Evolutionary conservation across 2,329 filamentous ascomycete genomes (phyloP).

Genomic region (Ustulina deusta): DNA sequence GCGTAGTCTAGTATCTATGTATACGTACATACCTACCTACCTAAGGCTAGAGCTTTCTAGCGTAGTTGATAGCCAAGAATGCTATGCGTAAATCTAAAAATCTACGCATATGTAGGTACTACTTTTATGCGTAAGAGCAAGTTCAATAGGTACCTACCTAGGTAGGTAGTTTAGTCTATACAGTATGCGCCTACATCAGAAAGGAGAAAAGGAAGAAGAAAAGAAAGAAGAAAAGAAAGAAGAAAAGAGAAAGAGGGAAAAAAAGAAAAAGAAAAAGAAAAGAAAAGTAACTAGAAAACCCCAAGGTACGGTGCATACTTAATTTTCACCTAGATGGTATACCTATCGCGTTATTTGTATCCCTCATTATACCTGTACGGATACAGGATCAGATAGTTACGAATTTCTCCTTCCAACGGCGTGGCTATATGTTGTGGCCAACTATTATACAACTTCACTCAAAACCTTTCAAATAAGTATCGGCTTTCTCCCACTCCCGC

Average conservation of each 20-base stretch:
- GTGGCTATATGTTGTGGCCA: neutral
- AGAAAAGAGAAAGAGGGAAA: neutral
- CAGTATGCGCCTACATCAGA: too few relatives aligned
- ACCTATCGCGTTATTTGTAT: too few relatives aligned
- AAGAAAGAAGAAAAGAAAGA: neutral
- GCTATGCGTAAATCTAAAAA: too few relatives aligned
- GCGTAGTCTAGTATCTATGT: neutral
- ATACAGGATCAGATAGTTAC: too few relatives aligned
- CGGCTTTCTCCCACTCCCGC: conserved; percentile 36
- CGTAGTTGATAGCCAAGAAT: neutral
- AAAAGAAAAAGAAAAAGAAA: neutral
- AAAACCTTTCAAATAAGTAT: conserved; percentile 30
- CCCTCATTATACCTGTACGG: too few relatives aligned
- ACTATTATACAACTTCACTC: conserved; percentile 19
- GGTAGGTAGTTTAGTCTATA: too few relatives aligned
- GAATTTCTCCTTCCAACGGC: too few relatives aligned
- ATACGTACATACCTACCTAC: neutral
- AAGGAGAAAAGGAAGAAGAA: neutral
- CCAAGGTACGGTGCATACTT: too few relatives aligned
- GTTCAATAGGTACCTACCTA: too few relatives aligned
- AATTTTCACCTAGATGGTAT: too few relatives aligned
- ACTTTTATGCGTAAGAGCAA: too few relatives aligned
- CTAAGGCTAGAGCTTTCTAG: neutral
- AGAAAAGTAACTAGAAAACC: neutral
- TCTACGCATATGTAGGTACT: too few relatives aligned